Evolutionary conservation across 2,329 filamentous ascomycete genomes (phyloP).

Genomic region (Botrytis tulipae): DNA sequence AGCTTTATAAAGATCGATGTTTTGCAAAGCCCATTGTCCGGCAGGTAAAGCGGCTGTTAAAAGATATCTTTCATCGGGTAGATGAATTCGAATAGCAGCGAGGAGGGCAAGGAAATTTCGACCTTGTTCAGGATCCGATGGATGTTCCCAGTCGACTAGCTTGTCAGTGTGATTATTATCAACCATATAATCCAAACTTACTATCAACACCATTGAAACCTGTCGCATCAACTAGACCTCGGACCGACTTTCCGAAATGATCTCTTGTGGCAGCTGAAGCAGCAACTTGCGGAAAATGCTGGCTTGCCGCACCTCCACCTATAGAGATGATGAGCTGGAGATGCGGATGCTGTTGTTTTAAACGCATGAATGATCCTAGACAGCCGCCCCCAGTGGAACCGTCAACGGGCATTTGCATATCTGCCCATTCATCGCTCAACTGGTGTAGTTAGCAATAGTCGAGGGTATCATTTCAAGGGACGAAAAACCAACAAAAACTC

Average conservation of each 20-base stretch:
- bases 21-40: conserved; percentile 60
- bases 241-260: conserved; percentile 68
- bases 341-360: conserved; percentile 69
- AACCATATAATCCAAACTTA: conserved; percentile 43
- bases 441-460: conserved; percentile 40
- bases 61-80: conserved; percentile 67
- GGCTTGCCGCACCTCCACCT: conserved; percentile 64
- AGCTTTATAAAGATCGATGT: conserved; percentile 64
- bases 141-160: conserved; percentile 79
- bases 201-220: conserved; percentile 75
- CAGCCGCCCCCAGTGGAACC: conserved; percentile 60
- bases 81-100: conserved; percentile 60
- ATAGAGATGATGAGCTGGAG: conserved; percentile 76
- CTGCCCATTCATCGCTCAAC: conserved; percentile 79
- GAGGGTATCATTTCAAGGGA: not conserved
- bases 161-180: conserved; percentile 6
- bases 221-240: conserved; percentile 66
- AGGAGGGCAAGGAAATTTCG: conserved; percentile 69
- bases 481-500: conserved; percentile 64
- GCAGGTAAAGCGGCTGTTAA: conserved; percentile 73
- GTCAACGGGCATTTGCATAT: conserved; percentile 69
- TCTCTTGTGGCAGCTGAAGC: conserved; percentile 58
- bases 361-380: conserved; percentile 67
- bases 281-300: conserved; percentile 67
- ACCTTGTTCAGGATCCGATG: conserved; percentile 63